Evolutionary conservation across 2,329 filamentous ascomycete species (phyloP).

Genomic region (Neonectria magnoliae): DNA sequence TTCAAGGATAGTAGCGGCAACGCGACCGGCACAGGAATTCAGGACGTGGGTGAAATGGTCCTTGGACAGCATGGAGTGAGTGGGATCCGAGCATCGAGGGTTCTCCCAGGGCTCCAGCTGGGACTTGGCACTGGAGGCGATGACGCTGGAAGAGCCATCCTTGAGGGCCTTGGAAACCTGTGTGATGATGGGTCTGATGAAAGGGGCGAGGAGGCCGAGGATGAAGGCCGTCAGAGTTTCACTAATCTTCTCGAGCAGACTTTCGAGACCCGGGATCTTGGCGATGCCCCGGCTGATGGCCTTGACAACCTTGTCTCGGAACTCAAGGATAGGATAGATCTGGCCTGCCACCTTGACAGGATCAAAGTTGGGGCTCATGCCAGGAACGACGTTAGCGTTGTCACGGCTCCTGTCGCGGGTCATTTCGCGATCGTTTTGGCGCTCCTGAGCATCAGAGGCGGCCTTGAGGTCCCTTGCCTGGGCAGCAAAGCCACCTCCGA

Average conservation of each 20-base stretch:
- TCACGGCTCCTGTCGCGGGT: slow-evolving; percentile 51
- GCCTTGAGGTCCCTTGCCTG: slow-evolving; percentile 73
- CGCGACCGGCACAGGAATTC: slow-evolving; percentile 79
- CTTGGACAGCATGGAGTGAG: slow-evolving; percentile 84
- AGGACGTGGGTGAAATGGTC: slow-evolving; percentile 85
- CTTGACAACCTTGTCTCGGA: slow-evolving; percentile 93
- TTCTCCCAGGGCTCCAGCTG: slow-evolving; percentile 86
- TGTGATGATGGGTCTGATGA: slow-evolving; percentile 90
- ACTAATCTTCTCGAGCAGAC: slow-evolving; percentile 91
- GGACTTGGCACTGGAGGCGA: slow-evolving; percentile 74
- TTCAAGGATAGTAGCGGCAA: slow-evolving; percentile 80
- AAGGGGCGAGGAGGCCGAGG: slow-evolving; percentile 88
- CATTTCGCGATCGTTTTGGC: slow-evolving; percentile 57
- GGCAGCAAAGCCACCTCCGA: slow-evolving; percentile 71
- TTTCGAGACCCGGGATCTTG: slow-evolving; percentile 90
- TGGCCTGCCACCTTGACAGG: slow-evolving; percentile 78
- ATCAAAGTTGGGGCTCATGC: slow-evolving; percentile 81
- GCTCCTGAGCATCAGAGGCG: slow-evolving; percentile 70
- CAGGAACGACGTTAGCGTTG: slow-evolving; percentile 71
- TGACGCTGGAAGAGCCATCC: slow-evolving; percentile 79
- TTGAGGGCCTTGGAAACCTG: slow-evolving; percentile 87
- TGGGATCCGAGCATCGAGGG: slow-evolving; percentile 78
- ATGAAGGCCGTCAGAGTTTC: slow-evolving; percentile 94
- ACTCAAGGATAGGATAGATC: slow-evolving; percentile 95
- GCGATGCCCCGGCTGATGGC: slow-evolving; percentile 85